These are phyloP conservation scores for Panicum miliaceum DNA, from an alignment of 176 grass and related monocot species.

Conservation along the genomic window DNA sequence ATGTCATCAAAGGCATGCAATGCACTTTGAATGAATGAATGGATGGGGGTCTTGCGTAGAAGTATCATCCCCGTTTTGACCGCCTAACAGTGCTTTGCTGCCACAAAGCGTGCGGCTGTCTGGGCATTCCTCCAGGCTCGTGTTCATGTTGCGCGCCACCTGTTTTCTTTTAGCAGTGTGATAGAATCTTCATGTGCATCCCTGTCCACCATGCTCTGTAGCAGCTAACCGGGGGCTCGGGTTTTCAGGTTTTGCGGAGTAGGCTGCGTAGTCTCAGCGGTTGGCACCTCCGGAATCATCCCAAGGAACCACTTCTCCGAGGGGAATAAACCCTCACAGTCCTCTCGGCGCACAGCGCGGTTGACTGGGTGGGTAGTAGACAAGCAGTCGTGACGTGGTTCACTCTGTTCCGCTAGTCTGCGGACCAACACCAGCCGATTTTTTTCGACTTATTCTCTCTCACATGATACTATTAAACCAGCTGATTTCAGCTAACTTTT, in stretches of 20 bases:
- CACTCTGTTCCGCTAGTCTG: no score
- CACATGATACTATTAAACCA: no score
- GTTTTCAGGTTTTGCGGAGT: not conserved
- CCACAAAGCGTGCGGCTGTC: not conserved
- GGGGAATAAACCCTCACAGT: not conserved
- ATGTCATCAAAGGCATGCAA: constrained; percentile 23
- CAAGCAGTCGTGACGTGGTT: not conserved
- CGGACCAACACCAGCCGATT: no score
- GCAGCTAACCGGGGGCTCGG: no score
- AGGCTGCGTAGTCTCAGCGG: no score
- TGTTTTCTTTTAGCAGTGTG: not conserved
- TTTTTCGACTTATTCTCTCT: no score
- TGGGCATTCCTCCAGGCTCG: not conserved
- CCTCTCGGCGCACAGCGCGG: not conserved
- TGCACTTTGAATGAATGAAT: constrained; percentile 1
- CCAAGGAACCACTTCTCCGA: constrained; percentile 18
- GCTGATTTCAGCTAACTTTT: no score
- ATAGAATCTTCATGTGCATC: not conserved
- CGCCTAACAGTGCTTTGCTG: not conserved
- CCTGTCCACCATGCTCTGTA: not conserved
- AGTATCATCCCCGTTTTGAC: constrained; percentile 20
- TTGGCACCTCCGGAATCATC: not conserved
- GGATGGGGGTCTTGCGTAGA: not conserved
- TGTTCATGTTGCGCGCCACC: not conserved
- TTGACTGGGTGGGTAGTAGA: not conserved